Percentiles rank a stretch among this genome's conserved stretches.
These are phyloP conservation scores for Leptosphaerulina australis DNA, from an alignment of 2,329 filamentous ascomycete genomes.

Conservation along the genomic window DNA sequence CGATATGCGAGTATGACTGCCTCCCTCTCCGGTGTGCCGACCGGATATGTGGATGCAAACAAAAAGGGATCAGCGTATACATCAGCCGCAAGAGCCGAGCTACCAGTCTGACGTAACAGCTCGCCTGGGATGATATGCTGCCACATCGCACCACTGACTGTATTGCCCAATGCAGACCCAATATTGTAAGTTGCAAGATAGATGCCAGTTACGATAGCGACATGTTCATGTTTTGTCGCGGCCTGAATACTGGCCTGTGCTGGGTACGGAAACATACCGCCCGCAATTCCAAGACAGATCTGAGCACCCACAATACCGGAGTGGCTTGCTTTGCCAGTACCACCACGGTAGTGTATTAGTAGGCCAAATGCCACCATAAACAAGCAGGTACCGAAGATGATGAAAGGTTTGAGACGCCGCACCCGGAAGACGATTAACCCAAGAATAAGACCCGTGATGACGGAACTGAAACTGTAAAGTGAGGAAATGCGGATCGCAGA, in stretches of 20 bases:
- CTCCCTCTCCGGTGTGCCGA: conserved; percentile 53
- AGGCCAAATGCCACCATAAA: conserved; percentile 71
- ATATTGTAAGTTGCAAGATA: conserved; percentile 68
- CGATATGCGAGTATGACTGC: conserved; percentile 54
- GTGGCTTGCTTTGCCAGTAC: conserved; percentile 51
- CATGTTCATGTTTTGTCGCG: conserved; percentile 59
- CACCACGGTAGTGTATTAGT: conserved; percentile 67
- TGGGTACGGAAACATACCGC: conserved; percentile 65
- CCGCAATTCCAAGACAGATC: conserved; percentile 66
- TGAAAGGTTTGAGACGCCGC: conserved; percentile 67
- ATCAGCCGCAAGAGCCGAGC: conserved; percentile 47
- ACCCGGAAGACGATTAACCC: conserved; percentile 62
- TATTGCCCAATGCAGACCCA: conserved; percentile 64
- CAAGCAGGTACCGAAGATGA: conserved; percentile 63
- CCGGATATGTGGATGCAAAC: conserved; percentile 48
- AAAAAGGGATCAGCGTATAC: conserved; percentile 53
- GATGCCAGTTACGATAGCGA: conserved; percentile 68
- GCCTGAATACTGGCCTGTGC: conserved; percentile 59
- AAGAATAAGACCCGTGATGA: conserved; percentile 63
- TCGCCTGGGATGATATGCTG: conserved; percentile 57
- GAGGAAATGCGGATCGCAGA: conserved; percentile 65
- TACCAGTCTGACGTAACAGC: conserved; percentile 50
- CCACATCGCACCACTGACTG: conserved; percentile 68
- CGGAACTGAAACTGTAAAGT: conserved; percentile 64
- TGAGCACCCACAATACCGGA: conserved; percentile 68